Percentiles rank a stretch among this genome's conserved stretches.
phyloP scores from a whole-genome alignment of 768 basidiomycete genomes.

The Pleurotus platypus region DNA sequence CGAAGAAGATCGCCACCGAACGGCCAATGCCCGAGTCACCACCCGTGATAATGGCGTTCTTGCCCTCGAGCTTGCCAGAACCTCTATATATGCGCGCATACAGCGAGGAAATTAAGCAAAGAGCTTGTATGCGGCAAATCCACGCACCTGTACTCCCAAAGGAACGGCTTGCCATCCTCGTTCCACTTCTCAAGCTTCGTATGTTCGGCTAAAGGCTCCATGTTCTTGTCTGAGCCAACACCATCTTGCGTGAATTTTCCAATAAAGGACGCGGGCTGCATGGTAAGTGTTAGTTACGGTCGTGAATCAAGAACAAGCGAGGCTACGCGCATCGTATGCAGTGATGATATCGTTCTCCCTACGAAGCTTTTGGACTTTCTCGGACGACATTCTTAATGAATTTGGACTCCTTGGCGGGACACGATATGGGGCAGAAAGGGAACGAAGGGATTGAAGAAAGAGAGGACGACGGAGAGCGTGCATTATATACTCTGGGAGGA shows the following conservation, averaged over 20 bases:
- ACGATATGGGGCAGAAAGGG: too few relatives aligned
- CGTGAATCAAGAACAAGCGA: conserved; percentile 21
- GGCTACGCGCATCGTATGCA: conserved; percentile 21
- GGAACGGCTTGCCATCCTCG: conserved; percentile 44
- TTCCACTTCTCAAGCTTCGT: conserved; percentile 46
- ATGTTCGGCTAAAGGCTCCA: conserved; percentile 21
- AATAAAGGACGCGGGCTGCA: conserved; percentile 23
- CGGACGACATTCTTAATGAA: not conserved
- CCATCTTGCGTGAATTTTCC: not conserved
- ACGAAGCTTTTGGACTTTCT: not conserved
- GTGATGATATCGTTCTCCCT: conserved; percentile 23
- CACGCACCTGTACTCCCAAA: conserved; percentile 52
- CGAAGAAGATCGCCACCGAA: conserved; percentile 45
- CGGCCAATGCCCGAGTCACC: conserved; percentile 51
- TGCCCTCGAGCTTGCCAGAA: conserved; percentile 23
- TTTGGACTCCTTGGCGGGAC: too few relatives aligned
- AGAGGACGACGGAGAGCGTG: too few relatives aligned
- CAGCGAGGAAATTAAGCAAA: not conserved
- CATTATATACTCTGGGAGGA: too few relatives aligned
- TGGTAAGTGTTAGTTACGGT: conserved; percentile 42
- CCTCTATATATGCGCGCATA: not conserved
- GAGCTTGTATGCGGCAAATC: not conserved
- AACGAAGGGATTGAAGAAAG: too few relatives aligned
- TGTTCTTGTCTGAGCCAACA: conserved; percentile 22
- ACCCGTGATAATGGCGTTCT: conserved; percentile 32